These are phyloP conservation scores for Gossypium ekmanianum DNA, from an alignment of 345 rosid genomes.

Conservation along the genomic window DNA sequence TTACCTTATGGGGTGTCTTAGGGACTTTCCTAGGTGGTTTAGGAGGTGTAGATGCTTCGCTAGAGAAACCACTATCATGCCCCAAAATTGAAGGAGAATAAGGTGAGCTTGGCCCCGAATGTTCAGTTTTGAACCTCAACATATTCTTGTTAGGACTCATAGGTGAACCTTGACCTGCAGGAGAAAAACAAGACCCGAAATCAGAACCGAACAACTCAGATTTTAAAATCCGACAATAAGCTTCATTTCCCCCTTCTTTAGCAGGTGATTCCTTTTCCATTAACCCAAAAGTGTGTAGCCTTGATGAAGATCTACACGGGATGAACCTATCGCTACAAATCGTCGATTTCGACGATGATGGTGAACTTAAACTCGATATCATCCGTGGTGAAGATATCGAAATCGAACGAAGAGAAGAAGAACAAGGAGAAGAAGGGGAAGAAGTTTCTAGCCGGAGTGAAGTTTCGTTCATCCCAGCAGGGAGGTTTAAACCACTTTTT, in stretches of 20 bases:
- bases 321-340: conserved; percentile 89
- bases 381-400: conserved; percentile 39
- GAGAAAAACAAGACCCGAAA: conserved; percentile 60
- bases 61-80: conserved; percentile 54
- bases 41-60: conserved; percentile 73
- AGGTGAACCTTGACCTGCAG: conserved; percentile 86
- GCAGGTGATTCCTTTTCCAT: conserved; percentile 69
- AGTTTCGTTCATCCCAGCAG: conserved; percentile 77
- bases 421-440: not conserved
- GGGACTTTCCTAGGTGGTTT: conserved; percentile 89
- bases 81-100: conserved; percentile 79
- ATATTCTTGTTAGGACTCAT: conserved; percentile 75
- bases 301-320: conserved; percentile 93
- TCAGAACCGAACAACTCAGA: conserved; percentile 95
- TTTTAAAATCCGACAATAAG: conserved; percentile 66
- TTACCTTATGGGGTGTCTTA: conserved; percentile 94
- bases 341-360: conserved; percentile 49
- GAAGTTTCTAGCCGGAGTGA: conserved; percentile 62
- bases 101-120: conserved; percentile 71
- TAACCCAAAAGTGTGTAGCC: conserved; percentile 84
- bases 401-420: conserved; percentile 8
- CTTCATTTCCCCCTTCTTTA: conserved; percentile 92
- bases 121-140: conserved; percentile 82
- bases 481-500: conserved; percentile 79
- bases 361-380: conserved; percentile 69